phyloP scores from a whole-genome alignment of 176 grass and related monocot genomes.

The Alloteropsis semialata region DNA sequence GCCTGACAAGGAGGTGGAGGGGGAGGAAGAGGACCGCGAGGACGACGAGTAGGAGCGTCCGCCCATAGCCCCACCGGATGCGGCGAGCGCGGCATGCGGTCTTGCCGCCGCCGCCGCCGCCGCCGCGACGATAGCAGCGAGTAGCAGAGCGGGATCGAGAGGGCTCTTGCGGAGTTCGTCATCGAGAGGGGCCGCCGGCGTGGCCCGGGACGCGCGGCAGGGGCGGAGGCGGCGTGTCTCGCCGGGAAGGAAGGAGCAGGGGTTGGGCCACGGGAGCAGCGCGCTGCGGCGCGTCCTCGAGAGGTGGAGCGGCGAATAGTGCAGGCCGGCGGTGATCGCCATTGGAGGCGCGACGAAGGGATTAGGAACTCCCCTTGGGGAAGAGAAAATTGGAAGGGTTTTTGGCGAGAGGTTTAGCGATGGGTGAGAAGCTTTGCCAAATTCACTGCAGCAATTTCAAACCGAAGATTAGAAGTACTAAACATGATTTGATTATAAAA shows the following conservation, averaged over 20 bases:
- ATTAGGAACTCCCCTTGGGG: no score
- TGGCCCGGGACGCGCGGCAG: not conserved
- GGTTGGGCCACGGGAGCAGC: not conserved
- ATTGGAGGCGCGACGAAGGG: not conserved
- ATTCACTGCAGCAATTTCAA: no score
- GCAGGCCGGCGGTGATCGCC: slow-evolving; percentile 10
- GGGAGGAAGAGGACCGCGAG: not conserved
- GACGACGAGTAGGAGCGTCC: slow-evolving; percentile 27
- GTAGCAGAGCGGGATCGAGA: slow-evolving; percentile 1
- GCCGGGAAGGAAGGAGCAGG: not conserved
- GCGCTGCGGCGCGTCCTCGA: not conserved
- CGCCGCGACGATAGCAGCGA: not conserved
- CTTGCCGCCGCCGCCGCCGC: slow-evolving; percentile 12
- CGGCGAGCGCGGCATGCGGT: slow-evolving; percentile 22
- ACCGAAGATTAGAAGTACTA: no score
- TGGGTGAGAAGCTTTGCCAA: no score
- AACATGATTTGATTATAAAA: no score
- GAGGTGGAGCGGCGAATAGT: not conserved
- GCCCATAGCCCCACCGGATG: slow-evolving; percentile 37
- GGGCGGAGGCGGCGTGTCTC: not conserved
- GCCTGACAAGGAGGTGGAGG: not conserved
- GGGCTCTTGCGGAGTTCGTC: not conserved
- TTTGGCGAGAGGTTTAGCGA: no score
- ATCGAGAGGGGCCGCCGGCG: not conserved
- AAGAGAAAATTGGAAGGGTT: no score